phyloP scores from a whole-genome alignment of 257 asterid species.

The Solanum lycopersicoides region DNA sequence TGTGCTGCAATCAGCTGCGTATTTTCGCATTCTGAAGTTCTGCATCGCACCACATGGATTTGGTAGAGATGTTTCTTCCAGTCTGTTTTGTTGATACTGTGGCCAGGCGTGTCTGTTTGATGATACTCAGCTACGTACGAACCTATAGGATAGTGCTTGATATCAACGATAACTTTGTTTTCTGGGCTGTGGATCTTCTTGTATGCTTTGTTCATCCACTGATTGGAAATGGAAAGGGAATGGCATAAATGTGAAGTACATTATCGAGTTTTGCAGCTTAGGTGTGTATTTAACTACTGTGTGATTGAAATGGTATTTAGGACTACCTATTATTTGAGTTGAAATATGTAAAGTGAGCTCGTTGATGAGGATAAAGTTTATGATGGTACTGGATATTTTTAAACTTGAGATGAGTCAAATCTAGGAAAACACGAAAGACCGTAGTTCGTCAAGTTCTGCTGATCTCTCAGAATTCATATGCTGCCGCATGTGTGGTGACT shows the following conservation, averaged over 20 bases:
- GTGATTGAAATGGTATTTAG: neutral
- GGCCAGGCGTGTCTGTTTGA: neutral
- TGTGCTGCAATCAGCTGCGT: neutral
- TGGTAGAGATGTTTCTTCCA: neutral
- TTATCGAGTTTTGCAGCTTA: neutral
- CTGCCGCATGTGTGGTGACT: neutral
- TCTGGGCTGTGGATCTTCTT: neutral
- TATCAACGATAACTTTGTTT: neutral
- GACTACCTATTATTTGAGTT: neutral
- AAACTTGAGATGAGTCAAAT: neutral
- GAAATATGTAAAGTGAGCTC: neutral
- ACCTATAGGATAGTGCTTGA: neutral
- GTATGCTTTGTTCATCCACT: neutral
- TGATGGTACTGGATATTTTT: neutral
- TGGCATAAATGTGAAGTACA: neutral
- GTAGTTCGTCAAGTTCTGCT: neutral
- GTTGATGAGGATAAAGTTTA: neutral
- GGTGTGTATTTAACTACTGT: neutral
- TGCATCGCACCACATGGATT: neutral
- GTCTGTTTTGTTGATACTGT: neutral
- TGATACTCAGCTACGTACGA: neutral
- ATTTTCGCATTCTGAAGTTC: neutral
- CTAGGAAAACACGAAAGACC: neutral
- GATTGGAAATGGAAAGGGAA: neutral
- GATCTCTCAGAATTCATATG: neutral